Evolutionary conservation across 73 alveolate species (phyloP).

Genomic region (Strombidium stylifer): DNA sequence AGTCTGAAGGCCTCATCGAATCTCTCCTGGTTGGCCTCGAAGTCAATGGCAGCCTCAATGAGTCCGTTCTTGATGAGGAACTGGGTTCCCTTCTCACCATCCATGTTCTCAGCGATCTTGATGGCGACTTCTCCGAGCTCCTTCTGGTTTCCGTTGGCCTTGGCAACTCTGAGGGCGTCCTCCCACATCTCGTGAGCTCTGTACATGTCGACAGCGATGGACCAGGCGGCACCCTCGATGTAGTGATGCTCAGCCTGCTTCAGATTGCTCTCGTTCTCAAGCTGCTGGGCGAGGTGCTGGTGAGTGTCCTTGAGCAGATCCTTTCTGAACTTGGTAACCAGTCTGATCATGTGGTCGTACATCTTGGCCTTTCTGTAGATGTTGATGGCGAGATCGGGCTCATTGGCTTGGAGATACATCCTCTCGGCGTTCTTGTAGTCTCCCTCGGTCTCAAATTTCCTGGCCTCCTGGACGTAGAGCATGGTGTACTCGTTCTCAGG

Average conservation of each 20-base stretch:
- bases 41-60: slow-evolving; percentile 98
- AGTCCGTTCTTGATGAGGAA: slow-evolving; percentile 92
- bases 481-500: slow-evolving; percentile 94
- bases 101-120: slow-evolving; percentile 95
- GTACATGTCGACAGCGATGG: slow-evolving; percentile 96
- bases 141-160: slow-evolving; percentile 94
- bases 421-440: slow-evolving; percentile 97
- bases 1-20: slow-evolving; percentile 97
- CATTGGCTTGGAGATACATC: slow-evolving; percentile 96
- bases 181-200: slow-evolving; percentile 96
- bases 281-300: slow-evolving; percentile 90
- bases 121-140: slow-evolving; percentile 97
- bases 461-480: slow-evolving; percentile 92
- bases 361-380: slow-evolving; percentile 96
- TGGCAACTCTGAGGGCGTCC: slow-evolving; percentile 98
- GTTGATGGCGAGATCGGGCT: slow-evolving; percentile 98
- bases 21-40: slow-evolving; percentile 91
- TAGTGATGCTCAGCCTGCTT: slow-evolving; percentile 98
- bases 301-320: slow-evolving; percentile 95
- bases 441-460: slow-evolving; percentile 93
- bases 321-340: slow-evolving; percentile 97
- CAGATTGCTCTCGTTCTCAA: slow-evolving; percentile 95
- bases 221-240: slow-evolving; percentile 97
- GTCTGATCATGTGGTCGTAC: slow-evolving; percentile 98
- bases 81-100: slow-evolving; percentile 94